Percentiles rank a stretch among this genome's conserved stretches.
These are phyloP conservation scores for Yamagishiella unicocca DNA, from an alignment of 139 green algal genomes.

Conservation along the genomic window DNA sequence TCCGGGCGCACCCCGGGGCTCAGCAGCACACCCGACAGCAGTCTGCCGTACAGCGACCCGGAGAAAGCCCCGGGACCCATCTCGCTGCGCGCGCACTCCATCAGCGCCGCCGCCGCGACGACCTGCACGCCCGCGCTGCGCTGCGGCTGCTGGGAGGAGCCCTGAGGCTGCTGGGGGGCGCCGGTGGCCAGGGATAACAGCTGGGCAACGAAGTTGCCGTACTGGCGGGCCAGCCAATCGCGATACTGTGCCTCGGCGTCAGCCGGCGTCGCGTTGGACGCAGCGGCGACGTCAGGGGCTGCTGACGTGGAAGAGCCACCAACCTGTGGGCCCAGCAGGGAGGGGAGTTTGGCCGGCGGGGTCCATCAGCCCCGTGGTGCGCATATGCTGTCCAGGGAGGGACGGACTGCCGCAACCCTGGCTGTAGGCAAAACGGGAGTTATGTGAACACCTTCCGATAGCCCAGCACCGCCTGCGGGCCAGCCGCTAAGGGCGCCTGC, in stretches of 20 bases:
- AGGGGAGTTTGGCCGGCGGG: too few relatives aligned
- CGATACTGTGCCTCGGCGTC: constrained; percentile 45
- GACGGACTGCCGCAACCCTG: too few relatives aligned
- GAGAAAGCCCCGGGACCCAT: constrained; percentile 57
- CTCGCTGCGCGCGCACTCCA: constrained; percentile 74
- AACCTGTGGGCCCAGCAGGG: background rate
- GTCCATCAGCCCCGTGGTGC: too few relatives aligned
- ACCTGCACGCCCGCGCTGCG: constrained; percentile 55
- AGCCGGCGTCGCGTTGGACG: background rate
- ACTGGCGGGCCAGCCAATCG: constrained; percentile 68
- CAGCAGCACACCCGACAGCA: constrained; percentile 56
- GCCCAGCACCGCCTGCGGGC: too few relatives aligned
- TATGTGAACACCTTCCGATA: too few relatives aligned
- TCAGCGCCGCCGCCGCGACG: constrained; percentile 62
- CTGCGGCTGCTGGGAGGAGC: background rate
- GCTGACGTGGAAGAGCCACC: background rate
- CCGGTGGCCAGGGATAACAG: constrained; percentile 54
- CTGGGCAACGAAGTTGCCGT: constrained; percentile 43
- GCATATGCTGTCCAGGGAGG: too few relatives aligned
- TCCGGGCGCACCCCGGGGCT: constrained; percentile 41
- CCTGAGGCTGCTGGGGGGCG: background rate
- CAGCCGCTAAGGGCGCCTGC: too few relatives aligned
- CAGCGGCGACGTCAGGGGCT: background rate
- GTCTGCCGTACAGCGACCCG: constrained; percentile 57
- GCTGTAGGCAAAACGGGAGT: too few relatives aligned